Percentiles rank a stretch among this genome's conserved stretches.
Conservation (phyloP, 2,329 filamentous ascomycete species). For the Microsporum audouinii region DNA sequence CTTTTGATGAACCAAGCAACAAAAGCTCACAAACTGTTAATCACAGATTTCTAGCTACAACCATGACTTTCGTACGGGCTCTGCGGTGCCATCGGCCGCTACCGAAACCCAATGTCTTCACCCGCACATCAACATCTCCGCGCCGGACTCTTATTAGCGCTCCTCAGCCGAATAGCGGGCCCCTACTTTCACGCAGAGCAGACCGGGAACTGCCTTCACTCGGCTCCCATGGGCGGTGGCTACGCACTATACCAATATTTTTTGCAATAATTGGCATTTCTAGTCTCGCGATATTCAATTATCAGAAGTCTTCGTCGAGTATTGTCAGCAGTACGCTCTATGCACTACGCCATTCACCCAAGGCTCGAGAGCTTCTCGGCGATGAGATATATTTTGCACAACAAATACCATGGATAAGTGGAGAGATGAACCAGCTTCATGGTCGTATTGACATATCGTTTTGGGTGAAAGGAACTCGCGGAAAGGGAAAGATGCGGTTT, state of each 20-base stretch:
- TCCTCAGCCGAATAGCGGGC: conserved; percentile 40
- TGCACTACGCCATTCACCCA: conserved; percentile 67
- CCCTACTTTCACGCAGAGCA: conserved; percentile 41
- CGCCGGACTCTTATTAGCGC: conserved; percentile 40
- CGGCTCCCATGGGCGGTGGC: conserved; percentile 47
- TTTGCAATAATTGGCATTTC: conserved; percentile 56
- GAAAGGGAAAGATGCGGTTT: conserved; percentile 65
- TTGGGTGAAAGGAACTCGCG: conserved; percentile 67
- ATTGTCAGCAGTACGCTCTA: conserved; percentile 84
- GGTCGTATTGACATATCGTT: conserved; percentile 82
- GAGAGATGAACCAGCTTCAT: conserved; percentile 86
- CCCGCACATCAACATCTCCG: conserved; percentile 6
- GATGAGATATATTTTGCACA: conserved; percentile 75
- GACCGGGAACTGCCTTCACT: conserved; percentile 43
- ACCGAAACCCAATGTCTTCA: conserved; percentile 12
- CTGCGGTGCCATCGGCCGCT: conserved; percentile 11
- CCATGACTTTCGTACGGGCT: conserved; percentile 12
- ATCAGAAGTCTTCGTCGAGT: conserved; percentile 85
- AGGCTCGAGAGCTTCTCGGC: conserved; percentile 66
- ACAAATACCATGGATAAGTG: conserved; percentile 71
- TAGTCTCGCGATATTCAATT: conserved; percentile 91
- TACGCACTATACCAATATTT: conserved; percentile 71
- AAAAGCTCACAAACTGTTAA: background rate
- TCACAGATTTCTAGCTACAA: background rate
- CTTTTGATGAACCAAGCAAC: background rate